phyloP scores from a whole-genome alignment of 2,329 filamentous ascomycete genomes.

The Colletotrichum sp. region DNA sequence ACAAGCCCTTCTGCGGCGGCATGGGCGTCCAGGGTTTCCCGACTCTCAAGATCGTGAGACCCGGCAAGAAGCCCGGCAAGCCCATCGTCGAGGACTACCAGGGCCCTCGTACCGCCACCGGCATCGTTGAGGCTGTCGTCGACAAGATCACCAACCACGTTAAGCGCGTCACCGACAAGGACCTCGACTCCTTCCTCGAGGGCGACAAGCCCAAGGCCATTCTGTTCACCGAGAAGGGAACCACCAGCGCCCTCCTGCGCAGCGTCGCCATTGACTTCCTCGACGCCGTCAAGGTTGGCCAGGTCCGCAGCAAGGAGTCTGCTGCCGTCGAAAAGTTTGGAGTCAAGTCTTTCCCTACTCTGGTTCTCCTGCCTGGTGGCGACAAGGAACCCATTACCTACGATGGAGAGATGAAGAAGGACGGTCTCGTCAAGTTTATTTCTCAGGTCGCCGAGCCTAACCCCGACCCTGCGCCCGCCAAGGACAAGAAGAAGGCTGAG shows the following conservation, averaged over 20 bases:
- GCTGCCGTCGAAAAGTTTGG: conserved; percentile 75
- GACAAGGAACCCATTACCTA: conserved; percentile 74
- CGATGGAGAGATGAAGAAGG: conserved; percentile 85
- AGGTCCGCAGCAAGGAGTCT: conserved; percentile 82
- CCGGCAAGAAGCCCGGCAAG: conserved; percentile 76
- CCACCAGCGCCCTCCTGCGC: conserved; percentile 81
- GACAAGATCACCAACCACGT: conserved; percentile 94
- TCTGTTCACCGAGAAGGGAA: conserved; percentile 92
- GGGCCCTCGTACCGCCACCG: conserved; percentile 81
- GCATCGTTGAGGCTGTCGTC: conserved; percentile 83
- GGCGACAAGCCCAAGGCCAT: conserved; percentile 80
- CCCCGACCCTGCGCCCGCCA: conserved; percentile 68
- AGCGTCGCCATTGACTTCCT: conserved; percentile 91
- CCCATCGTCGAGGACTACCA: conserved; percentile 92
- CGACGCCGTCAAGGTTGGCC: conserved; percentile 77
- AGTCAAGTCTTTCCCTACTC: conserved; percentile 77
- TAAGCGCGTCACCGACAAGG: conserved; percentile 78
- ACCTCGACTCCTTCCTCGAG: conserved; percentile 76
- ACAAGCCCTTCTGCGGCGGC: conserved; percentile 84
- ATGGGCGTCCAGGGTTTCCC: conserved; percentile 95
- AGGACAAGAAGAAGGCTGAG: conserved; percentile 50
- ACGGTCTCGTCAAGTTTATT: conserved; percentile 80
- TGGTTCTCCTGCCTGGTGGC: conserved; percentile 79
- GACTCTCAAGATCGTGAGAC: conserved; percentile 90
- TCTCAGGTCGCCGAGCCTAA: conserved; percentile 81